These are phyloP conservation scores for Flaveria trinervia DNA, from an alignment of 129 eudicot species.

Conservation along the genomic window DNA sequence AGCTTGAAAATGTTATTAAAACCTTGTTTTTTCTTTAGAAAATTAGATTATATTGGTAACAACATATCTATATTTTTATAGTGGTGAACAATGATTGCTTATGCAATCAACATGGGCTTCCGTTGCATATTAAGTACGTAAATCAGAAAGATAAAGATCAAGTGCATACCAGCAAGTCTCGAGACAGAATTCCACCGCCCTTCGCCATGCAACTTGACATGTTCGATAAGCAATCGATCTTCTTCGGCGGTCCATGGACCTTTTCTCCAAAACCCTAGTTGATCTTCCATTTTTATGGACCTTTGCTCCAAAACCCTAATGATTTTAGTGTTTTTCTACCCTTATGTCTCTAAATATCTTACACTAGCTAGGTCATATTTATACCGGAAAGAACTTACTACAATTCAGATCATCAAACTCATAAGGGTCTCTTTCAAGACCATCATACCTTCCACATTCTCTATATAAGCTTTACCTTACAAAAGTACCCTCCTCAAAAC, in stretches of 20 bases:
- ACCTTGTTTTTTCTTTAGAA: too few species aligned
- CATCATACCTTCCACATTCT: slow-evolving; percentile 26
- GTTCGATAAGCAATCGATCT: slow-evolving; percentile 70
- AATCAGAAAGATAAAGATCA: background rate
- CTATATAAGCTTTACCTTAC: slow-evolving; percentile 24
- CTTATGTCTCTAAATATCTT: slow-evolving; percentile 51
- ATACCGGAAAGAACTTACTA: slow-evolving; percentile 42
- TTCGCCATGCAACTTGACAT: slow-evolving; percentile 87
- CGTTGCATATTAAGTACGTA: background rate
- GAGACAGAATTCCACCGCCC: slow-evolving; percentile 95
- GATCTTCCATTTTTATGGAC: slow-evolving; percentile 47
- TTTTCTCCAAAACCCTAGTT: slow-evolving; percentile 65
- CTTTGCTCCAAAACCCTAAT: slow-evolving; percentile 66
- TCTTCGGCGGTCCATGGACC: slow-evolving; percentile 98
- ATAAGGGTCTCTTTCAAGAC: slow-evolving; percentile 36
- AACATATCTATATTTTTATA: background rate
- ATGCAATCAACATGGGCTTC: background rate
- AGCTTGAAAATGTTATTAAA: background rate
- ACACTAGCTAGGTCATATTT: slow-evolving; percentile 51
- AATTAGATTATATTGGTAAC: too few species aligned
- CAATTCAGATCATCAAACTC: slow-evolving; percentile 26
- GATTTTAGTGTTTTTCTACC: slow-evolving; percentile 16
- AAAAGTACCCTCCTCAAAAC: slow-evolving; percentile 21
- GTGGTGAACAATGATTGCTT: background rate
- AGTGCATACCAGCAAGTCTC: slow-evolving; percentile 59